These are phyloP conservation scores for Tilletia walkeri DNA, from an alignment of 1,284 basidiomycete species.

Conservation along the genomic window DNA sequence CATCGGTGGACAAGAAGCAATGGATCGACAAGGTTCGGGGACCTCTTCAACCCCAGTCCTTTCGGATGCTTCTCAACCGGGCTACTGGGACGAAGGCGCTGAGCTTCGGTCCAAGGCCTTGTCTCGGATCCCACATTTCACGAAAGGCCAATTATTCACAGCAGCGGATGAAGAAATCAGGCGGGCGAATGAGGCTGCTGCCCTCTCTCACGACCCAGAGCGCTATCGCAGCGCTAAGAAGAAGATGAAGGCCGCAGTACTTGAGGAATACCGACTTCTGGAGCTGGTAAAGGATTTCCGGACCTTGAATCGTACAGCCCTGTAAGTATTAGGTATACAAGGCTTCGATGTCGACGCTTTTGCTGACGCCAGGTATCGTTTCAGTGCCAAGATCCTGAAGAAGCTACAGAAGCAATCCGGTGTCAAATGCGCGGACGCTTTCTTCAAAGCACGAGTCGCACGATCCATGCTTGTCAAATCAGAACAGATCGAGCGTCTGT, in stretches of 20 bases:
- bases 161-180: constrained; percentile 32
- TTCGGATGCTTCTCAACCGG: constrained; percentile 13
- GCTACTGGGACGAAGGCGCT: constrained; percentile 40
- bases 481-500: constrained; percentile 66
- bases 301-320: not conserved
- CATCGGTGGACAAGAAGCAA: constrained; percentile 58
- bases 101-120: constrained; percentile 42
- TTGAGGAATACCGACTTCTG: constrained; percentile 75
- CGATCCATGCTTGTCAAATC: constrained; percentile 60
- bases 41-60: constrained; percentile 16
- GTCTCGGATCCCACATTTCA: constrained; percentile 7
- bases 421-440: constrained; percentile 65
- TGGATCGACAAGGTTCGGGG: constrained; percentile 43
- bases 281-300: constrained; percentile 75
- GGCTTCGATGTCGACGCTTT: constrained; percentile 63
- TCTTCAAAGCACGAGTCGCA: constrained; percentile 73
- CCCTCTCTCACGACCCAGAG: constrained; percentile 66
- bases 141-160: not conserved
- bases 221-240: constrained; percentile 79
- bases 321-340: not conserved
- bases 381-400: constrained; percentile 70
- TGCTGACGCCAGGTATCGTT: not conserved
- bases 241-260: constrained; percentile 74
- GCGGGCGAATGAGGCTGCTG: constrained; percentile 41
- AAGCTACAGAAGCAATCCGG: constrained; percentile 86